A percentile compares a stretch with the other conserved stretches of the same genome.
Evolutionary conservation across 2,329 filamentous ascomycete genomes (phyloP).

Genomic region (Ramularia collo-cygni): DNA sequence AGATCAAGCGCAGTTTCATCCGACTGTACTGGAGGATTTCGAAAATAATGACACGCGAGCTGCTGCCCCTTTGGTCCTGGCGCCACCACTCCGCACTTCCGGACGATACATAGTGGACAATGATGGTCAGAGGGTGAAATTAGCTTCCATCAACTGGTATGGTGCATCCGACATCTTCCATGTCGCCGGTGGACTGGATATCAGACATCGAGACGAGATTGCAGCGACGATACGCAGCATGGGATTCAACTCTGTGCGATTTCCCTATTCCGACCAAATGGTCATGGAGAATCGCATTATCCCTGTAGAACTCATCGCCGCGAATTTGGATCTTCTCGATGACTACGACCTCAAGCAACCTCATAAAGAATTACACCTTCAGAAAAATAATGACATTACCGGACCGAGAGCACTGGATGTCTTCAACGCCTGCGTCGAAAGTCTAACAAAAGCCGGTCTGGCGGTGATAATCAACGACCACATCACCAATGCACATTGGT

Average conservation of each 20-base stretch:
- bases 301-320: slow-evolving; percentile 44
- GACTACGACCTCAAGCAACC: slow-evolving; percentile 12
- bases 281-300: slow-evolving; percentile 55
- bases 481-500: slow-evolving; percentile 63
- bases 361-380: slow-evolving; percentile 4
- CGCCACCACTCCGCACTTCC: slow-evolving; percentile 52
- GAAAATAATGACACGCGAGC: slow-evolving; percentile 1
- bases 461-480: slow-evolving; percentile 65
- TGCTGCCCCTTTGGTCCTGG: slow-evolving; percentile 31
- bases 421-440: slow-evolving; percentile 50
- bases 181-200: slow-evolving; percentile 57
- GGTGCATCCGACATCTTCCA: slow-evolving; percentile 62
- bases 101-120: slow-evolving; percentile 57
- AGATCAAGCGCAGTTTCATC: slow-evolving; percentile 14
- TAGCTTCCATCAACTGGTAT: slow-evolving; percentile 64
- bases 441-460: slow-evolving; percentile 55
- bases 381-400: slow-evolving; percentile 8
- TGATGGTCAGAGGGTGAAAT: slow-evolving; percentile 51
- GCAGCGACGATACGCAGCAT: slow-evolving; percentile 53
- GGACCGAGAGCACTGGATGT: slow-evolving; percentile 54
- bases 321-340: slow-evolving; percentile 53
- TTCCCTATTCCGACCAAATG: slow-evolving; percentile 64
- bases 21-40: slow-evolving; percentile 8
- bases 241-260: slow-evolving; percentile 63
- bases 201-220: slow-evolving; percentile 55